Evolutionary conservation across 495 filamentous ascomycete species (phyloP).

Genomic region (Annulohypoxylon stygium): DNA sequence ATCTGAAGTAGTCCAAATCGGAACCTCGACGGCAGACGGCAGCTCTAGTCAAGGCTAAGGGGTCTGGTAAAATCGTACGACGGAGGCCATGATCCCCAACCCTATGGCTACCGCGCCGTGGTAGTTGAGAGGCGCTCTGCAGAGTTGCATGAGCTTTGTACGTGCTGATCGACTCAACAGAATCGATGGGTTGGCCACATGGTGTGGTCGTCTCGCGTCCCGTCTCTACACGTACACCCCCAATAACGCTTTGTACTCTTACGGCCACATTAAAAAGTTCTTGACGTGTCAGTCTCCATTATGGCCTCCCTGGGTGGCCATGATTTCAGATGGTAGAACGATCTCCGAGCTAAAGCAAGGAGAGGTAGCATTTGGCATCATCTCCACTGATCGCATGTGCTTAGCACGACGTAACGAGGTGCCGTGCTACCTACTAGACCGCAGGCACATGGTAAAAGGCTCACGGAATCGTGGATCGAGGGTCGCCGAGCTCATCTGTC

Average conservation of each 20-base stretch:
- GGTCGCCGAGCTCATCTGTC: constrained; percentile 28
- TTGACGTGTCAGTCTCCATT: constrained; percentile 48
- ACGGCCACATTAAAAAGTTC: constrained; percentile 39
- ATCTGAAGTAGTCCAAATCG: constrained; percentile 47
- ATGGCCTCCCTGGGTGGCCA: constrained; percentile 37
- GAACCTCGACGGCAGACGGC: constrained; percentile 50
- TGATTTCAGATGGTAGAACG: constrained; percentile 45
- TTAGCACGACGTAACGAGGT: constrained; percentile 44
- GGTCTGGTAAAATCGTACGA: constrained; percentile 47
- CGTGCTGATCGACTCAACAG: constrained; percentile 48
- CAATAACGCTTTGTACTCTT: constrained; percentile 48
- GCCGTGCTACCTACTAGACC: constrained; percentile 44
- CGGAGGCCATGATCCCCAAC: constrained; percentile 31
- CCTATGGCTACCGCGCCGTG: constrained; percentile 33
- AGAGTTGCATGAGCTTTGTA: constrained; percentile 46
- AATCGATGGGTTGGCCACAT: constrained; percentile 47
- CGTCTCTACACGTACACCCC: constrained; percentile 45
- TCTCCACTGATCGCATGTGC: constrained; percentile 37
- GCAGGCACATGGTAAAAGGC: constrained; percentile 35
- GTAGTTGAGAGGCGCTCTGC: constrained; percentile 37
- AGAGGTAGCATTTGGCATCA: constrained; percentile 43
- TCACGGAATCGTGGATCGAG: constrained; percentile 33
- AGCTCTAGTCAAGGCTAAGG: constrained; percentile 46
- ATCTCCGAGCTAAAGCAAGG: constrained; percentile 47
- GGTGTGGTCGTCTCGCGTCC: constrained; percentile 47